These are phyloP conservation scores for Fusarium sp. DNA, from an alignment of 2,329 filamentous ascomycete species.

Conservation along the genomic window DNA sequence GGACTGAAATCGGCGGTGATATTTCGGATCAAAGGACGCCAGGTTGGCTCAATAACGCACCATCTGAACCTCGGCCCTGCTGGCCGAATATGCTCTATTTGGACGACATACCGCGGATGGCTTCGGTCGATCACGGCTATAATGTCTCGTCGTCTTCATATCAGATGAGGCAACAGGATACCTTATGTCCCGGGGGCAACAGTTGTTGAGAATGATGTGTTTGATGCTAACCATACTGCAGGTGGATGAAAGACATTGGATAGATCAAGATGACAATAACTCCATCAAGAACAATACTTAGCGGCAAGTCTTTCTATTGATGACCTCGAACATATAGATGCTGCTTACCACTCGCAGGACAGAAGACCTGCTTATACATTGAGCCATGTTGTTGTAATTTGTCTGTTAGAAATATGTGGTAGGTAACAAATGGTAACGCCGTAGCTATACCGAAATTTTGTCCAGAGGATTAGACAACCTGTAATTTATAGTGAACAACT, in stretches of 20 bases:
- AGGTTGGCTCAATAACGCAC: constrained; percentile 4
- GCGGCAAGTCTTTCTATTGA: not conserved
- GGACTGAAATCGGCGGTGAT: constrained; percentile 15
- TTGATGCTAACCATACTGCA: not conserved
- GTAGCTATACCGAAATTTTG: constrained; percentile 33
- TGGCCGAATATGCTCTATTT: constrained; percentile 22
- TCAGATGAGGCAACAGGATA: constrained; percentile 16
- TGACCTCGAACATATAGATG: not conserved
- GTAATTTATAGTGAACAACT: not conserved
- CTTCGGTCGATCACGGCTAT: constrained; percentile 20
- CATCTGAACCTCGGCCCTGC: constrained; percentile 43
- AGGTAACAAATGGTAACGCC: constrained; percentile 22
- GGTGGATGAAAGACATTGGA: not conserved
- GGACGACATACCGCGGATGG: not conserved
- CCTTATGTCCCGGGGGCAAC: constrained; percentile 25
- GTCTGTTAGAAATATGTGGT: constrained; percentile 21
- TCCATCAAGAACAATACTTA: not conserved
- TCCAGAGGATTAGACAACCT: not conserved
- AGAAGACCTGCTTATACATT: not conserved
- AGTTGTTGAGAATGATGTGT: not conserved
- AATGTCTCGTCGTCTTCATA: not conserved
- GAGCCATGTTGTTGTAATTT: constrained; percentile 1
- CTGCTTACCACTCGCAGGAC: not conserved
- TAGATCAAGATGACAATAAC: not conserved
- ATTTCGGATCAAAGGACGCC: constrained; percentile 46